Evolutionary conservation across 495 filamentous ascomycete species (phyloP), one percentile per base, ranked within the genome.

Genomic region (Penicillium roqueforti): DNA sequence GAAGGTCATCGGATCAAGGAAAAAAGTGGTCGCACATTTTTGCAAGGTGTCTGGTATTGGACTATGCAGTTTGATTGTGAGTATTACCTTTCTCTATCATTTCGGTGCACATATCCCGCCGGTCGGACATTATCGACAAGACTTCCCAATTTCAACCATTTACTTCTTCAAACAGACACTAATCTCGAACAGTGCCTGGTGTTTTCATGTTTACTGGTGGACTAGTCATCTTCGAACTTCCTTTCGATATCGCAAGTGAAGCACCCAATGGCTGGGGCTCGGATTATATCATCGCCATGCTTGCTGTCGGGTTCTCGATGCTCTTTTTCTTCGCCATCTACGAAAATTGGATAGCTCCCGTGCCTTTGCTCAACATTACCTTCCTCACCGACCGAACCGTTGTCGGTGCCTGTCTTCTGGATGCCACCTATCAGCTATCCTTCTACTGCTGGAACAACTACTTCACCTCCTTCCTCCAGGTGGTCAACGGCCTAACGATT

Each of bases 401-500:
- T 85, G 80, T 48, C 73, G 85, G 36, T 51, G 83, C 1, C 55
- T 84, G 1, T 79, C 77, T 14, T 76, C 77, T 20, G 79, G 73
- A 45, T 46, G 83, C 13, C 60, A 84, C 64, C 25, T 63, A 63
- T 5, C 62, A 84, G 16, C 81, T 82, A 53, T 58, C 84, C 56
- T 78, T 72, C 22, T 51, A 43, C 53, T 40, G 32, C 42, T 55
- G 53, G 53, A 13, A 41, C 60, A 67, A 63, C 45, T 82, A 76
- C 63, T 83, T 84, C 69, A 69, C 63, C 51, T 85, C 80, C n/a
- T 85, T 80, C 68, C 71, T 88, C 4, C 82, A 85, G 70, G 85
- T 85, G 14, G 86, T 89, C 47, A 73, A 80, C 60, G 66, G 66
- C n/a, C 67, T 85, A 7, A 70, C 53, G 51, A 55, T 87, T 49